Conservation (phyloP, 306 rosid genomes). For the Cyamopsis tetragonoloba region DNA sequence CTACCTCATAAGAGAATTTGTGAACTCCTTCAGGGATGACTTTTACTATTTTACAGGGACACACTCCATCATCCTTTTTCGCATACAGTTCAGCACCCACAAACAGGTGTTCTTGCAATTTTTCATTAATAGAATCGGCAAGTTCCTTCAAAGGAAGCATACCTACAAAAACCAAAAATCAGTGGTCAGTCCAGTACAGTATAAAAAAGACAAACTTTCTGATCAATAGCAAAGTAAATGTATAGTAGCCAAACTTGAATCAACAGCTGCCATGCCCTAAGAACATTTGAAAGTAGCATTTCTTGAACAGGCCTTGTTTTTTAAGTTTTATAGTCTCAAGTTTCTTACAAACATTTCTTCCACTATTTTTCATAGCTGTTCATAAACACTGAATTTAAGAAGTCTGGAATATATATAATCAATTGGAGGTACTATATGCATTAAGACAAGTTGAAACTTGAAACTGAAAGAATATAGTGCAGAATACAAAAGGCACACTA, state of each 20-base stretch:
- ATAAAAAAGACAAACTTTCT: constrained; percentile 1
- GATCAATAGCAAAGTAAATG: neutral
- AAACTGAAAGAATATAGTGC: neutral
- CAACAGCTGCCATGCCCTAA: neutral
- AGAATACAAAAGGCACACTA: neutral
- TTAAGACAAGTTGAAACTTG: neutral
- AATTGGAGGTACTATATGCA: neutral
- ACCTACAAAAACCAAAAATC: constrained; percentile 48
- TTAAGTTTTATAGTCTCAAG: neutral
- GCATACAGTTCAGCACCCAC: constrained; percentile 79
- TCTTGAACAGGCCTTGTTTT: neutral
- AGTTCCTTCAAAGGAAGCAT: constrained; percentile 85
- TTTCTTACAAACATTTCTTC: constrained; percentile 12
- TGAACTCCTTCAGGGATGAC: constrained; percentile 43
- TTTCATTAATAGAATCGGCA: constrained; percentile 63
- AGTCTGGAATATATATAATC: neutral
- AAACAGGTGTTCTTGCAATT: constrained; percentile 51
- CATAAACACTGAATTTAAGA: neutral
- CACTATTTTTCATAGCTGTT: neutral
- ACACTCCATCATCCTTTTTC: constrained; percentile 50
- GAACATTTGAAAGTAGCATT: neutral
- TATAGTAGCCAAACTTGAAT: neutral
- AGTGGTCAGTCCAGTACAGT: neutral
- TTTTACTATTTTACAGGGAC: constrained; percentile 68
- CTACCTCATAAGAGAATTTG: constrained; percentile 55